These are phyloP conservation scores for Lyophyllum semitale DNA, from an alignment of 768 basidiomycete genomes.

Conservation along the genomic window DNA sequence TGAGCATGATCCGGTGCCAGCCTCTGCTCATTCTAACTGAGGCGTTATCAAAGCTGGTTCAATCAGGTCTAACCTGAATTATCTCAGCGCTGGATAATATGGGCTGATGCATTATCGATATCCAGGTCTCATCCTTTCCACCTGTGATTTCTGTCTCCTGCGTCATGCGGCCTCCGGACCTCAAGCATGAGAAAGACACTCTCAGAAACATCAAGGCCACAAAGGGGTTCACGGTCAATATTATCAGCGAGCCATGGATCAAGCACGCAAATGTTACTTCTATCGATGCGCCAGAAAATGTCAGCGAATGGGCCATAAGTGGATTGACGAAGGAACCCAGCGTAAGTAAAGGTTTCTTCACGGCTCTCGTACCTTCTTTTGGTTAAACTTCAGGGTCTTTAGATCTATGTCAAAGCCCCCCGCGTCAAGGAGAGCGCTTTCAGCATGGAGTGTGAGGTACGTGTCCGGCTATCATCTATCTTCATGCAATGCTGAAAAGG, in stretches of 20 bases:
- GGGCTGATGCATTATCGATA: neutral
- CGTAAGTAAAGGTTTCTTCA: conserved; percentile 38
- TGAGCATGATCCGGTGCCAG: conserved; percentile 12
- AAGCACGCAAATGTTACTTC: conserved; percentile 55
- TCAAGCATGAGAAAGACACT: conserved; percentile 51
- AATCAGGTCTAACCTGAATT: conserved; percentile 29
- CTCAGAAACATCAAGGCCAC: conserved; percentile 63
- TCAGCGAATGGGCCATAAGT: conserved; percentile 63
- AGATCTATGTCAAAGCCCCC: conserved; percentile 49
- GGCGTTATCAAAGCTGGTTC: conserved; percentile 40
- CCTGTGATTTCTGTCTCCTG: conserved; percentile 62
- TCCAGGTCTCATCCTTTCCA: conserved; percentile 58
- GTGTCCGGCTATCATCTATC: neutral
- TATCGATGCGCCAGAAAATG: conserved; percentile 52
- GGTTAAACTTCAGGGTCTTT: conserved; percentile 14
- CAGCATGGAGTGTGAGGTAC: conserved; percentile 60
- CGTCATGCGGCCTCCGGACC: conserved; percentile 22
- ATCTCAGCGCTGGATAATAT: neutral
- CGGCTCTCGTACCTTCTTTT: neutral
- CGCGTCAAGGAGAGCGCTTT: conserved; percentile 67
- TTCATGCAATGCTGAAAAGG: neutral
- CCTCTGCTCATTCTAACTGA: neutral
- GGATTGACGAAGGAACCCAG: conserved; percentile 61
- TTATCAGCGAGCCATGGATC: conserved; percentile 72
- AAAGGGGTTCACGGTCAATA: conserved; percentile 71